Conservation (phyloP, 2,329 filamentous ascomycete genomes). For the Talaromyces islandicus region DNA sequence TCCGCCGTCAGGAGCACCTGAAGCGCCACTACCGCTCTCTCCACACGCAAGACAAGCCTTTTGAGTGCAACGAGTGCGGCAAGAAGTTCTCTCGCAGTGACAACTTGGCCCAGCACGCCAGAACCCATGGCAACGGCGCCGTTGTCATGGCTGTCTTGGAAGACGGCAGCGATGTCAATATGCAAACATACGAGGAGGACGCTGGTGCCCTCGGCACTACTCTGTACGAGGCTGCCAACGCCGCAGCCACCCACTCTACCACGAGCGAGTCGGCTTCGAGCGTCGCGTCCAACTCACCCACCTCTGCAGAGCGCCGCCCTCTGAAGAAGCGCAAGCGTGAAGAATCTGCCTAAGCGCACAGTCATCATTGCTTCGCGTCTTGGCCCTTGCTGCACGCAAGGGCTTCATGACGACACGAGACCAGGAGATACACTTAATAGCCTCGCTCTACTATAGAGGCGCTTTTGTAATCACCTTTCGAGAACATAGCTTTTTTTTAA, state of each 20-base stretch:
- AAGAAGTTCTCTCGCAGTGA: constrained; percentile 99
- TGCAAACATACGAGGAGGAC: constrained; percentile 50
- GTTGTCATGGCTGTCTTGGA: constrained; percentile 88
- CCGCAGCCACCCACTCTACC: constrained; percentile 58
- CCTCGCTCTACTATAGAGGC: constrained; percentile 5
- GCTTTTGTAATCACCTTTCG: constrained; percentile 10
- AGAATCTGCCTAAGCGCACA: constrained; percentile 48
- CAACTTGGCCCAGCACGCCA: constrained; percentile 91
- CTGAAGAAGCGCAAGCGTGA: constrained; percentile 77
- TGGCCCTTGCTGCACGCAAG: constrained; percentile 1
- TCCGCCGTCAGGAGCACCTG: constrained; percentile 95
- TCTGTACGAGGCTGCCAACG: constrained; percentile 73
- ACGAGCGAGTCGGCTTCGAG: constrained; percentile 39
- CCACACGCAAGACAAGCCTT: constrained; percentile 97
- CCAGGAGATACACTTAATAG: constrained; percentile 26
- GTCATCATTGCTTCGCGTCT: constrained; percentile 1
- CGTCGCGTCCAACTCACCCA: constrained; percentile 22
- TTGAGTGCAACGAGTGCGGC: constrained; percentile 93
- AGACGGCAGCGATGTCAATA: constrained; percentile 49
- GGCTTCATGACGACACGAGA: constrained; percentile 33
- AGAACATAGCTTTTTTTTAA: constrained; percentile 8
- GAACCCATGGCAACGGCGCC: constrained; percentile 84
- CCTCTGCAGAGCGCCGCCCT: constrained; percentile 38
- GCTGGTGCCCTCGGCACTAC: constrained; percentile 66
- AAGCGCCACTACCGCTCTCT: constrained; percentile 98